Evolutionary conservation across 306 rosid genomes (phyloP).

Genomic region (Glycyrrhiza uralensis): DNA sequence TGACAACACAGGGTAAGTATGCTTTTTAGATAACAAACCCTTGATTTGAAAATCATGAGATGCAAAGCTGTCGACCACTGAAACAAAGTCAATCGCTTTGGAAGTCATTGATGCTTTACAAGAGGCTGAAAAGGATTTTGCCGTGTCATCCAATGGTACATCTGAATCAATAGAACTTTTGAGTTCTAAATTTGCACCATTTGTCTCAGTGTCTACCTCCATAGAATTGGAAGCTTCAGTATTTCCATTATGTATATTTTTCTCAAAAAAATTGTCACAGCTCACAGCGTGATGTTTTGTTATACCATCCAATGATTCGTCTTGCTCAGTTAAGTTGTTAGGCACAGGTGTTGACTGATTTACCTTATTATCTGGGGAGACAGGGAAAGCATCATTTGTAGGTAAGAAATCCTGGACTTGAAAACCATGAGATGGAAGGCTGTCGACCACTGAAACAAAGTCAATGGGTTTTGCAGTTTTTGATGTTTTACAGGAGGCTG

Average conservation of each 20-base stretch:
- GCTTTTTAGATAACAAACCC: slow-evolving; percentile 36
- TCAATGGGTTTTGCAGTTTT: slow-evolving; percentile 63
- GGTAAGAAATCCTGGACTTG: slow-evolving; percentile 53
- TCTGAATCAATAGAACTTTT: slow-evolving; percentile 33
- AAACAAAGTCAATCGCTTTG: slow-evolving; percentile 51
- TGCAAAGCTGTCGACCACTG: slow-evolving; percentile 40
- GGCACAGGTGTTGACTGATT: slow-evolving; percentile 28
- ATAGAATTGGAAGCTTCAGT: slow-evolving; percentile 5
- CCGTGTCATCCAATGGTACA: slow-evolving; percentile 57
- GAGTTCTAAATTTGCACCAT: slow-evolving; percentile 18
- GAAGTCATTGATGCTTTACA: slow-evolving; percentile 35
- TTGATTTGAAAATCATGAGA: slow-evolving; percentile 54
- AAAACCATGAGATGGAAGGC: slow-evolving; percentile 65
- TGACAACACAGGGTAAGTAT: slow-evolving; percentile 20
- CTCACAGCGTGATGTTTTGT: slow-evolving; percentile 12
- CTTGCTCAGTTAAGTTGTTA: slow-evolving; percentile 28
- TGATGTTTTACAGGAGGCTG: slow-evolving; percentile 44
- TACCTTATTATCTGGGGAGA: slow-evolving; percentile 15
- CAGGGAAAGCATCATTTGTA: slow-evolving; percentile 31
- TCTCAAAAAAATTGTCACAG: slow-evolving; percentile 7
- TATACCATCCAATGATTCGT: slow-evolving; percentile 19
- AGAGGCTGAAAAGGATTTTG: slow-evolving; percentile 49
- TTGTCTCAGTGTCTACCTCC: slow-evolving; percentile 4
- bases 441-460: slow-evolving; percentile 47
- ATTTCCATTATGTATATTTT: slow-evolving; percentile 11